These are phyloP conservation scores for Petunia secreta DNA, from an alignment of 257 asterid species.

Conservation along the genomic window DNA sequence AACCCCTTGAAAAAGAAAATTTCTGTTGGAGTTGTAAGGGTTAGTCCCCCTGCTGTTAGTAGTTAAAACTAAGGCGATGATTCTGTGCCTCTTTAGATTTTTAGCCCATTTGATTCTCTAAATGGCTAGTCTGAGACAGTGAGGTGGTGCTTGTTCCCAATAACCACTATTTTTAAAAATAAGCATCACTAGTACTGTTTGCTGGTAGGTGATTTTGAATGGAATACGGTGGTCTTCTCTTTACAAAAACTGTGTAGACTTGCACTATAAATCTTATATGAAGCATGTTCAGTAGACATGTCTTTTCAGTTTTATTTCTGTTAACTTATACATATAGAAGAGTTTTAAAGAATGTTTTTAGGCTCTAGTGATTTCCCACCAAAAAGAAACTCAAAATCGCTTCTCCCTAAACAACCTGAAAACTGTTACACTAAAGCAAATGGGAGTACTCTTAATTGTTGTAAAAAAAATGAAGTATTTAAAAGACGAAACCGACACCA, in stretches of 20 bases:
- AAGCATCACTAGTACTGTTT: neutral
- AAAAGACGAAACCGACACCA: neutral
- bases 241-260: neutral
- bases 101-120: neutral
- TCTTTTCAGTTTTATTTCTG: neutral
- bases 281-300: neutral
- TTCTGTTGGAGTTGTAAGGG: neutral
- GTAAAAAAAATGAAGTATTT: neutral
- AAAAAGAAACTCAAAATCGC: neutral
- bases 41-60: constrained; percentile 11
- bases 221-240: neutral
- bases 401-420: neutral
- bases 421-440: neutral
- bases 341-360: constrained; percentile 8
- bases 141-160: neutral
- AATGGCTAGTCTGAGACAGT: neutral
- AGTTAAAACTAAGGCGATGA: neutral
- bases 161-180: constrained; percentile 5
- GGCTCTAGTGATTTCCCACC: neutral
- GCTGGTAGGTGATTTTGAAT: neutral
- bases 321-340: neutral
- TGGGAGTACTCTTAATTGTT: neutral
- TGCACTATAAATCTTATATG: neutral
- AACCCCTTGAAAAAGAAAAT: constrained; percentile 4
- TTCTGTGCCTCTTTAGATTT: neutral